Base-by-base conservation (phyloP, 164 flowering plant genomes). In the Houttuynia cordata region DNA sequence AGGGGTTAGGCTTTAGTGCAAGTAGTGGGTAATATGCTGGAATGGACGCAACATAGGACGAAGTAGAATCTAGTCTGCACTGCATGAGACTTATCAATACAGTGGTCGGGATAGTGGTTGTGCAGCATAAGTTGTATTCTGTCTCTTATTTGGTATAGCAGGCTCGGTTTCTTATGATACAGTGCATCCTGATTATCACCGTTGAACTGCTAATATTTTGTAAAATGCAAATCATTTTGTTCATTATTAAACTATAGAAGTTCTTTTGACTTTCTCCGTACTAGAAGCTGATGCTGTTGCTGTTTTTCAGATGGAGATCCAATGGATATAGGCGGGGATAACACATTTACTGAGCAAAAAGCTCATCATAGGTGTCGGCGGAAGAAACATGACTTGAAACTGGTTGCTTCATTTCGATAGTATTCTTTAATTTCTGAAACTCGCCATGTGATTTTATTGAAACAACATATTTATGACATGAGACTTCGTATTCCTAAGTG, bases 341-440 rank as follows among this genome's bases (percentile, higher is more conserved):
- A 76, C 73, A 67, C 80, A 39, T 81, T 91, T 53, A 70, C 83
- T 4, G 95, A 87, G 61, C 88, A 76, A 69, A 91, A 84, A 69
- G 18, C 81, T 18, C 96, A 88, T 70, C 80, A 91, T 65, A 78
- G 97, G 68, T 75, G 96, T 70, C 80, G 97, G 23, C 85, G 97
- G 19, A 91, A 83, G 82, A 91, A 87, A 74, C 85, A 91, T 50
- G 93, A 87, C 25, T 78, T 73, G 62, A 81, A 75, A 73, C 80
- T 83, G 83, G 73, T 78, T 59, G 81, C 49, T 73, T 18, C 52
- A 62, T 47, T 72, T 73, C 66, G 76, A 57, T 71, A 55, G 40
- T 22, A 8, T 45, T 12, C 49, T 6, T 30, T 30, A 45, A 45
- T 17, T 8, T 45, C 13, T 17, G 49, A 17, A 45, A 45, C 3